Evolutionary conservation across 768 basidiomycete species (phyloP).

Genomic region (Mycena crocata): DNA sequence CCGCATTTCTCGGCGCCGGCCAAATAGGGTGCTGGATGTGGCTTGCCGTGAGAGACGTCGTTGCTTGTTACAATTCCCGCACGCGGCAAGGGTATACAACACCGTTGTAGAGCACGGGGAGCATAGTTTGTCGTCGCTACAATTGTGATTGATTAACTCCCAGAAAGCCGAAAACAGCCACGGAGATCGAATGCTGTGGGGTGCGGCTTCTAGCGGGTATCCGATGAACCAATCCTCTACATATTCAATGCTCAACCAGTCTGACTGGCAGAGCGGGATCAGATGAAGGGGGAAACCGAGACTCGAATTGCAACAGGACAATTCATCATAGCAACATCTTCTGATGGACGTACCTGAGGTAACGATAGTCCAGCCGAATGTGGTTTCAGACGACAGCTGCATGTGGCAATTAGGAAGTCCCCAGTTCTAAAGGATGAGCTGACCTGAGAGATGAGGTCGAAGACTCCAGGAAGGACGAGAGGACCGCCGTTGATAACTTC

Average conservation of each 20-base stretch:
- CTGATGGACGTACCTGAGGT: constrained; percentile 70
- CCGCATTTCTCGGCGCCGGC: constrained; percentile 74
- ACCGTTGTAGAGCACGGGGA: constrained; percentile 70
- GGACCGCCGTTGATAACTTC: constrained; percentile 76
- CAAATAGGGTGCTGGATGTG: constrained; percentile 90
- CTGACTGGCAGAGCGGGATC: too few relatives aligned
- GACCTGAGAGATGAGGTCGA: constrained; percentile 67
- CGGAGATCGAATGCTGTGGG: too few relatives aligned
- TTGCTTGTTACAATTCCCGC: constrained; percentile 79
- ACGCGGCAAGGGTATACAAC: constrained; percentile 68
- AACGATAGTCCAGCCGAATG: constrained; percentile 80
- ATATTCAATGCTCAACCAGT: too few relatives aligned
- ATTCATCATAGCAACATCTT: neutral
- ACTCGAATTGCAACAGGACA: neutral
- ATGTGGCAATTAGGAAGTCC: neutral
- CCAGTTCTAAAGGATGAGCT: neutral
- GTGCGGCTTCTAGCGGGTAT: too few relatives aligned
- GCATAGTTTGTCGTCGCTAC: constrained; percentile 83
- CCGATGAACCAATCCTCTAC: too few relatives aligned
- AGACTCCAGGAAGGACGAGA: constrained; percentile 74
- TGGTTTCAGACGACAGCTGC: constrained; percentile 47
- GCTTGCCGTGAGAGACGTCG: constrained; percentile 81
- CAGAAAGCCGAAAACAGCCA: neutral
- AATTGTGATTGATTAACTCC: neutral
- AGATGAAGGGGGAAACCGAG: too few relatives aligned